Evolutionary conservation across 192 early-diverging fungal species (phyloP).

Genomic region (Entomortierella chlamydospora): DNA sequence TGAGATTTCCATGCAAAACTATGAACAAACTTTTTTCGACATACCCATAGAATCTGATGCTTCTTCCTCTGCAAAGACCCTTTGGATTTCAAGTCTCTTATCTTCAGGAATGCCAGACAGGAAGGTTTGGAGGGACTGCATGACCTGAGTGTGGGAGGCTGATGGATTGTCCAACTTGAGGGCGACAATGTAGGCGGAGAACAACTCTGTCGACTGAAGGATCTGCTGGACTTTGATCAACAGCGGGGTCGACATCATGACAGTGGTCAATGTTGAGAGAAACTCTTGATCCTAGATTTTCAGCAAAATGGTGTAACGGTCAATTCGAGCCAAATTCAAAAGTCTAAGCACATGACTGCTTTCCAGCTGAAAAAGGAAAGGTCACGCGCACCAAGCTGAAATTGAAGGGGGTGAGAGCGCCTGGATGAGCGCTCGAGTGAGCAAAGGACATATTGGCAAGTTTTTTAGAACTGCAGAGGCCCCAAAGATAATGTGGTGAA

Average conservation of each 20-base stretch:
- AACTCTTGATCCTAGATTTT: conserved; percentile 34
- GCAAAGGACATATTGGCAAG: too few species aligned
- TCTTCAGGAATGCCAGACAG: conserved; percentile 40
- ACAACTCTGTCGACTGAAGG: conserved; percentile 39
- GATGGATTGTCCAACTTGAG: conserved; percentile 58
- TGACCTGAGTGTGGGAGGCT: conserved; percentile 56
- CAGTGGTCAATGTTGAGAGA: conserved; percentile 33
- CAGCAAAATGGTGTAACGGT: background rate
- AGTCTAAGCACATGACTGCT: background rate
- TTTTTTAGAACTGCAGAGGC: too few species aligned
- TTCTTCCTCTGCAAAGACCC: conserved; percentile 58
- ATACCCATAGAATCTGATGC: conserved; percentile 56
- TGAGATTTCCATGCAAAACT: too few species aligned
- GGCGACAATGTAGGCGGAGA: conserved; percentile 47
- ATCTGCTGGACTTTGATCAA: conserved; percentile 49
- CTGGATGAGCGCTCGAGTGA: too few species aligned
- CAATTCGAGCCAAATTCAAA: background rate
- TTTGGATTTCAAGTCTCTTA: conserved; percentile 41
- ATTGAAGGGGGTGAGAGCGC: background rate
- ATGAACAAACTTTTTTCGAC: too few species aligned
- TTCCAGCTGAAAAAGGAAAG: background rate
- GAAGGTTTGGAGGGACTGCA: conserved; percentile 56
- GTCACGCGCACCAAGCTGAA: conserved; percentile 18
- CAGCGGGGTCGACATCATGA: conserved; percentile 46
- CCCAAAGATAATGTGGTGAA: too few species aligned